These are phyloP conservation scores for Vinca minor DNA, from an alignment of 257 asterid species.

Conservation along the genomic window DNA sequence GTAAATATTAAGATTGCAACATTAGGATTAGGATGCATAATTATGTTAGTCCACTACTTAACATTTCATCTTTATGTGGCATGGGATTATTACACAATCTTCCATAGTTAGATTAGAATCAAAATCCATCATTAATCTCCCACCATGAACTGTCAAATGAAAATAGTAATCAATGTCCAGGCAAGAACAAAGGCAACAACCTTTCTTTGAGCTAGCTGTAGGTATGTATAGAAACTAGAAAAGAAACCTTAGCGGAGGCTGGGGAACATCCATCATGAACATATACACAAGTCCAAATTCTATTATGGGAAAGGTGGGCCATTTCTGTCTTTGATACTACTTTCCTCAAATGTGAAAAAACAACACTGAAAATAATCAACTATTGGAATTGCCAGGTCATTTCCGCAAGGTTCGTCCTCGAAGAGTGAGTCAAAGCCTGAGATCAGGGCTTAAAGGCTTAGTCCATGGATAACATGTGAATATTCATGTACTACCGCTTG, in stretches of 20 bases:
- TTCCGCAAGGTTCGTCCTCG: no score
- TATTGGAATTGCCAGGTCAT: no score
- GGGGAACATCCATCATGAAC: neutral
- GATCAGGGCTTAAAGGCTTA: no score
- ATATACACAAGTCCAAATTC: neutral
- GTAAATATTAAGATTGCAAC: conserved; percentile 7
- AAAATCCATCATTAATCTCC: conserved; percentile 17
- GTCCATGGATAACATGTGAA: no score
- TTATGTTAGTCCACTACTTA: conserved; percentile 14
- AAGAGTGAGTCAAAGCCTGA: no score
- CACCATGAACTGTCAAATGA: conserved; percentile 21
- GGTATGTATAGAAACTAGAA: no score
- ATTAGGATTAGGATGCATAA: conserved; percentile 13
- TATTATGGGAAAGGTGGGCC: conserved; percentile 5
- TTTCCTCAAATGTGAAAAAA: no score
- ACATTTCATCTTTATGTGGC: conserved; percentile 8
- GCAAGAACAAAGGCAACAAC: no score
- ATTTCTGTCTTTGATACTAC: no score
- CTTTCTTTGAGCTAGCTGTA: no score
- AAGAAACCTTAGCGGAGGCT: neutral
- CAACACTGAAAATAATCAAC: no score
- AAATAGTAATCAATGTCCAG: neutral
- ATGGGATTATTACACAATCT: conserved; percentile 6
- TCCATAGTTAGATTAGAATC: conserved; percentile 10
- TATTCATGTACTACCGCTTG: no score